phyloP scores from a whole-genome alignment of 495 filamentous ascomycete genomes.

The Xylaria longipes region DNA sequence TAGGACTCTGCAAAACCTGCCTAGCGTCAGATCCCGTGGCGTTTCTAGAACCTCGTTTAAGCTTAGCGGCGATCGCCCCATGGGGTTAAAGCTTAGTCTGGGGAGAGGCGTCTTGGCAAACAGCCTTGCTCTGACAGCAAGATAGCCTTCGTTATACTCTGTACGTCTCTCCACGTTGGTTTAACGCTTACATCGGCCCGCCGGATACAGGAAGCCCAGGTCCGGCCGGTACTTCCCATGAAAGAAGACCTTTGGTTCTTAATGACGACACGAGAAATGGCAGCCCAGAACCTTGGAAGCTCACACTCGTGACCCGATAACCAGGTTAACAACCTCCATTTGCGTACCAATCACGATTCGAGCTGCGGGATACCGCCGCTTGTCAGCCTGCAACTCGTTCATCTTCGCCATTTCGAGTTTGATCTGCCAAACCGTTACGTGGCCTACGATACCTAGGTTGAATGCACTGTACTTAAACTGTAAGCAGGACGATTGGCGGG shows the following conservation, averaged over 20 bases:
- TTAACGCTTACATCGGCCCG: not conserved
- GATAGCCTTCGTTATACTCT: not conserved
- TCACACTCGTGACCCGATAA: not conserved
- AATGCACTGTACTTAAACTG: not conserved
- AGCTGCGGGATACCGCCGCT: not conserved
- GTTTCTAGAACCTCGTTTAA: not conserved
- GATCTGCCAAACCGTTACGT: not conserved
- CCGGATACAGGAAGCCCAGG: not conserved
- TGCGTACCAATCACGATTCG: not conserved
- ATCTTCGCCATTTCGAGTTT: not conserved
- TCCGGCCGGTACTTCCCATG: not conserved
- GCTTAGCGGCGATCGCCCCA: conserved; percentile 1
- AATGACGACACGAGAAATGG: not conserved
- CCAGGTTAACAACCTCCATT: not conserved
- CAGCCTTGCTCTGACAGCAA: not conserved
- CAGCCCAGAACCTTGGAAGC: not conserved
- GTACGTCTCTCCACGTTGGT: not conserved
- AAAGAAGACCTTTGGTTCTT: not conserved
- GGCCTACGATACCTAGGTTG: no score
- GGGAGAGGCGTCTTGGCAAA: not conserved
- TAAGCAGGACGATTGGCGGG: not conserved
- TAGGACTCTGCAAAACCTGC: not conserved
- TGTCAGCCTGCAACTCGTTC: not conserved
- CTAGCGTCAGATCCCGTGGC: not conserved
- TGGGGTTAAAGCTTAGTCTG: not conserved